These are phyloP conservation scores for Volvox reticuliferus DNA, from an alignment of 139 green algal genomes.

Conservation along the genomic window DNA sequence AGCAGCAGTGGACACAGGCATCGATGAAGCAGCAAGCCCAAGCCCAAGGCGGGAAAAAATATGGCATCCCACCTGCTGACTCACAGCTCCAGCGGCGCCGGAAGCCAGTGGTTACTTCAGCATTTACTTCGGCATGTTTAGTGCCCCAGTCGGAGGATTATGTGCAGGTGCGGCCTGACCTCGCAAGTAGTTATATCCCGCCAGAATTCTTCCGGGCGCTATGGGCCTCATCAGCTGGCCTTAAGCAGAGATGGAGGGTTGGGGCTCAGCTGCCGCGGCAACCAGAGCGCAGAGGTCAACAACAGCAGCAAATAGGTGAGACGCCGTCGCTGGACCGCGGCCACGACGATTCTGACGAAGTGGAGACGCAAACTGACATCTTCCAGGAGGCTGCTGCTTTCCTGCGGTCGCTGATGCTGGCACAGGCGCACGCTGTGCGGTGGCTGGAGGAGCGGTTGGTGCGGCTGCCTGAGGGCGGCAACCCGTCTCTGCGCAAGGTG, in stretches of 20 bases:
- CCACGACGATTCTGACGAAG: neutral
- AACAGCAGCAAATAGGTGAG: neutral
- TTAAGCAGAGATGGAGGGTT: neutral
- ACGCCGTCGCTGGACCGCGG: too few relatives aligned
- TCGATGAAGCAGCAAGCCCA: neutral
- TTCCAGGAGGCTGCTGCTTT: neutral
- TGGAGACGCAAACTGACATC: neutral
- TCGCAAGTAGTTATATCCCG: neutral
- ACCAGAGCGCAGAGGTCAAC: neutral
- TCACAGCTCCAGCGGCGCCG: neutral
- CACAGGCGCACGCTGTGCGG: neutral
- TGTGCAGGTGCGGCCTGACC: constrained; percentile 22
- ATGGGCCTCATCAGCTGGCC: neutral
- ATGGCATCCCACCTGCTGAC: neutral
- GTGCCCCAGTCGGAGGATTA: neutral
- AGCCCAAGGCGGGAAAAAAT: neutral
- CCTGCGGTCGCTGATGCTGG: neutral
- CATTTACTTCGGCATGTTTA: too few relatives aligned
- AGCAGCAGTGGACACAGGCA: neutral
- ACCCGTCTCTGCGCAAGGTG: neutral
- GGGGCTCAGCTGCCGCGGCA: neutral
- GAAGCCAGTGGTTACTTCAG: neutral
- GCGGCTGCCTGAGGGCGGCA: neutral
- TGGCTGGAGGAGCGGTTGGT: constrained; percentile 43
- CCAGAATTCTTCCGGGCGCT: constrained; percentile 13